These are phyloP conservation scores for Sarocladium brachiariae DNA, from an alignment of 2,329 filamentous ascomycete species.

Conservation along the genomic window DNA sequence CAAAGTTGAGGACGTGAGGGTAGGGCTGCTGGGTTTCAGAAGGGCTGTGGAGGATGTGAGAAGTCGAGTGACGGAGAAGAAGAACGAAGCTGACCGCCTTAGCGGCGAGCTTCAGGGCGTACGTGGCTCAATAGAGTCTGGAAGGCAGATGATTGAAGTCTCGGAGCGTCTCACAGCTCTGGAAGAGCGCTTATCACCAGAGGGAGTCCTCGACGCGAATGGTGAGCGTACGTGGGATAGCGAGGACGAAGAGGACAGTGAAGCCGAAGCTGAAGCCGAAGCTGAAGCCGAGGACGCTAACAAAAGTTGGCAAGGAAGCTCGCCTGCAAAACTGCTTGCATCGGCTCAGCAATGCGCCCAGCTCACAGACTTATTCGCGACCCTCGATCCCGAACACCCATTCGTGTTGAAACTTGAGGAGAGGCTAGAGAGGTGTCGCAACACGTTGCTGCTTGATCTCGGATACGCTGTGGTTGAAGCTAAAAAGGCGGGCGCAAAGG, in stretches of 20 bases:
- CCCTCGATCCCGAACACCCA: conserved; percentile 39
- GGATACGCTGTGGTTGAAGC: conserved; percentile 41
- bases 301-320: conserved; percentile 34
- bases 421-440: conserved; percentile 45
- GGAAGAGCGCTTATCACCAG: conserved; percentile 57
- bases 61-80: conserved; percentile 55
- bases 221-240: conserved; percentile 12
- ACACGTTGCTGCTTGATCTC: conserved; percentile 50
- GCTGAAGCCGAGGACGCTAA: conserved; percentile 22
- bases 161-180: conserved; percentile 56
- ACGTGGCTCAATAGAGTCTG: conserved; percentile 53
- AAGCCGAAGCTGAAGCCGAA: conserved; percentile 25
- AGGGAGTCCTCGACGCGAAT: conserved; percentile 22
- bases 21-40: conserved; percentile 79
- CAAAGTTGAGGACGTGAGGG: conserved; percentile 80
- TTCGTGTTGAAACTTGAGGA: conserved; percentile 47
- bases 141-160: conserved; percentile 58
- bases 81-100: conserved; percentile 54
- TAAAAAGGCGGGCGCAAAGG: conserved; percentile 34
- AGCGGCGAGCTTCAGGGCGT: conserved; percentile 62
- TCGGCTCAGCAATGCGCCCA: conserved; percentile 40
- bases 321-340: conserved; percentile 37
- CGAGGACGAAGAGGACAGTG: conserved; percentile 32
- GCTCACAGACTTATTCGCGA: conserved; percentile 34
- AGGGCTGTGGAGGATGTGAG: conserved; percentile 74